Percentiles rank a stretch among this genome's conserved stretches.
These are phyloP conservation scores for Stephania yunnanensis DNA, from an alignment of 164 flowering plant genomes.

Conservation along the genomic window DNA sequence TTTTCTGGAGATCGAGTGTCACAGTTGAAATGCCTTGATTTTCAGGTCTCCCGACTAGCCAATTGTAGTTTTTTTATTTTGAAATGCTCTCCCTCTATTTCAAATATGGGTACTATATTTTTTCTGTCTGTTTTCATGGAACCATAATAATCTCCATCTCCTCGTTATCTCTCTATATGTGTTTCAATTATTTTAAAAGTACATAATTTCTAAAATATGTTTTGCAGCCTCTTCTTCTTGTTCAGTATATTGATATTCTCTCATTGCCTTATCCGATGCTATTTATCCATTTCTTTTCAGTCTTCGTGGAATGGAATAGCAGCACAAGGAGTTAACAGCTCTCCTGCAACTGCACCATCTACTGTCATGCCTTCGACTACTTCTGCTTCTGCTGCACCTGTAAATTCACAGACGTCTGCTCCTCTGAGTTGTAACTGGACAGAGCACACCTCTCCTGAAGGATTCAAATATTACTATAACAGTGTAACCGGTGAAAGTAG, in stretches of 20 bases:
- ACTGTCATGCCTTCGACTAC: slow-evolving; percentile 40
- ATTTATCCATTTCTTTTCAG: slow-evolving; percentile 22
- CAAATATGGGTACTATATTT: neutral
- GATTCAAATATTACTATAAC: slow-evolving; percentile 84
- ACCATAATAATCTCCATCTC: neutral
- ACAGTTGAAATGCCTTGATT: neutral
- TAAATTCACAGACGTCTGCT: slow-evolving; percentile 23
- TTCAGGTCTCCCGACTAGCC: neutral
- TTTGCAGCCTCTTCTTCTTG: neutral
- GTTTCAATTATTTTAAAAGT: too few species aligned
- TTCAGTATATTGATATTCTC: neutral
- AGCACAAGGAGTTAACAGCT: slow-evolving; percentile 38
- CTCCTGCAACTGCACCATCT: slow-evolving; percentile 32
- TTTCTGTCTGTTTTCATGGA: neutral
- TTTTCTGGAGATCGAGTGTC: neutral
- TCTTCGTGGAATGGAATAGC: slow-evolving; percentile 48
- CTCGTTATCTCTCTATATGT: neutral
- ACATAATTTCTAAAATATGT: neutral
- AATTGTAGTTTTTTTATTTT: neutral
- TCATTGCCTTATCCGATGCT: neutral
- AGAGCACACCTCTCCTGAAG: slow-evolving; percentile 95
- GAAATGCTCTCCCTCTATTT: neutral
- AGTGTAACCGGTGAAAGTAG: slow-evolving; percentile 72
- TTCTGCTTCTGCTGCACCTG: slow-evolving; percentile 28
- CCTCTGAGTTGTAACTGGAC: slow-evolving; percentile 76